phyloP scores from a whole-genome alignment of 345 rosid genomes.

The Brassica cretica region DNA sequence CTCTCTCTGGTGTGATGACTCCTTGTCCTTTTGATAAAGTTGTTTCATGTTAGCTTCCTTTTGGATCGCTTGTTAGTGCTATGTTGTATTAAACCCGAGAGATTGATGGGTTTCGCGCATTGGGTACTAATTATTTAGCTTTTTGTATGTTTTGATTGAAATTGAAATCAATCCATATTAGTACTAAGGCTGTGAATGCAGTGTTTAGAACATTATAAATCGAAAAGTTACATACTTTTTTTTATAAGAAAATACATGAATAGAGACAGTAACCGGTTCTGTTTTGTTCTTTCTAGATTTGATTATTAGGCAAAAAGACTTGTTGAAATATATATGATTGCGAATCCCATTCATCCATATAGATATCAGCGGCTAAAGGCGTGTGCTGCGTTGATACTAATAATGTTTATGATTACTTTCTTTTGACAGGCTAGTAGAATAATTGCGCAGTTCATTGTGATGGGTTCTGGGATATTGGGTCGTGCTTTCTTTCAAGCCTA shows the following conservation, averaged over 20 bases:
- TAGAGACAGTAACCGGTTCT: no score
- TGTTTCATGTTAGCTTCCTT: not conserved
- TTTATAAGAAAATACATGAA: no score
- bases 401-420: not conserved
- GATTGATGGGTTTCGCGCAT: not conserved
- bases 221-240: no score
- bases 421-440: conserved; percentile 62
- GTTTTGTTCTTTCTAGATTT: not conserved
- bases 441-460: conserved; percentile 78
- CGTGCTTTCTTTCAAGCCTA: conserved; percentile 90
- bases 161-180: no score
- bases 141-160: no score
- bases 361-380: not conserved
- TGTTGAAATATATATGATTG: no score
- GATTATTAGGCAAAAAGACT: not conserved
- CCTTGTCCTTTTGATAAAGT: not conserved
- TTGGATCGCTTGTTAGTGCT: not conserved
- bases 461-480: conserved; percentile 75
- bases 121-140: no score
- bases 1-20: not conserved
- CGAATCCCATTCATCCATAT: not conserved
- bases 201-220: no score
- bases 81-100: not conserved
- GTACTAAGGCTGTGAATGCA: no score
- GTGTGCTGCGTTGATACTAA: not conserved